Conservation (phyloP, 441 rosid genomes). For the Erodium moschatum region DNA sequence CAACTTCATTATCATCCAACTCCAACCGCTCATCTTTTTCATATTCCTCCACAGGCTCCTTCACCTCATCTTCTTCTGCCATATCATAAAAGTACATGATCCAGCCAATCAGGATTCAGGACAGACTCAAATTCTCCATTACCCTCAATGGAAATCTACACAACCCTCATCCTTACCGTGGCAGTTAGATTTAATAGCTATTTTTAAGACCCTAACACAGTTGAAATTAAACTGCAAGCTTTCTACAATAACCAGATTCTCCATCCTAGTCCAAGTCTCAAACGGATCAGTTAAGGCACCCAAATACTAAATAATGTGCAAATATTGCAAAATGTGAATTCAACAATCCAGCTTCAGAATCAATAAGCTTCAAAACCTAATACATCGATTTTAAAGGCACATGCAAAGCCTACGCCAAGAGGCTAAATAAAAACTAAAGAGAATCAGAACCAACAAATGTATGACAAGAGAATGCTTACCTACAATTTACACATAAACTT, state of each 20-base stretch:
- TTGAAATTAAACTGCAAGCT: background rate
- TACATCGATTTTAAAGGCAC: too few relatives aligned
- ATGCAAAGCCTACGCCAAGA: too few relatives aligned
- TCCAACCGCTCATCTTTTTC: constrained; percentile 81
- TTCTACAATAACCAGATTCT: background rate
- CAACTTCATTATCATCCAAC: constrained; percentile 84
- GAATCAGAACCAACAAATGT: too few relatives aligned
- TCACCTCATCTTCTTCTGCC: constrained; percentile 64
- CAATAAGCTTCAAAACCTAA: background rate
- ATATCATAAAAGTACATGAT: constrained; percentile 36
- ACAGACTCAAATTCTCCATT: constrained; percentile 23
- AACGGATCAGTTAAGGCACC: background rate
- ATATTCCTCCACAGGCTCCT: constrained; percentile 65
- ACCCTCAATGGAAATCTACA: constrained; percentile 3
- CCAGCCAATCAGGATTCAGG: constrained; percentile 27
- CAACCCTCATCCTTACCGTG: background rate
- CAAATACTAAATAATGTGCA: background rate
- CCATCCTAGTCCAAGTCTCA: background rate
- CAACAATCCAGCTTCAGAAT: background rate
- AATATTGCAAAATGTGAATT: background rate
- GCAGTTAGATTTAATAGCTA: background rate
- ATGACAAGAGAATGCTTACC: too few relatives aligned
- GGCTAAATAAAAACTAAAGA: too few relatives aligned
- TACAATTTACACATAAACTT: too few relatives aligned
- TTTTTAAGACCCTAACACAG: background rate